These are phyloP conservation scores for Sarcodon aspratus DNA, from an alignment of 768 basidiomycete species.

Conservation along the genomic window DNA sequence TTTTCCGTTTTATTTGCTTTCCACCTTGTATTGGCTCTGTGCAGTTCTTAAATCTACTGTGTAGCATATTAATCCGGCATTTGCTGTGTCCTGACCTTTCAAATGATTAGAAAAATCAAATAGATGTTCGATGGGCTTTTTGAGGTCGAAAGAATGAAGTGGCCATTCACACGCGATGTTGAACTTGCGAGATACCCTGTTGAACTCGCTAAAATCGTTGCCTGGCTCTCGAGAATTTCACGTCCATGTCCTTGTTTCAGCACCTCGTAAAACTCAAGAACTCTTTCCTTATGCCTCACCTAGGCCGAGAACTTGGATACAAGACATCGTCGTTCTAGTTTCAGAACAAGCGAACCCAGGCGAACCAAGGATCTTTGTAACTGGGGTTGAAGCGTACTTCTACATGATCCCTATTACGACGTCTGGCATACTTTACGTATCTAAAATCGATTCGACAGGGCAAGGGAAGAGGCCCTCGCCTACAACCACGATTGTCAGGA, in stretches of 20 bases:
- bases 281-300: slow-evolving; percentile 70
- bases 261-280: slow-evolving; percentile 51
- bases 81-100: background rate
- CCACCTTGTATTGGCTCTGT: background rate
- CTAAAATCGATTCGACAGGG: slow-evolving; percentile 92
- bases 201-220: slow-evolving; percentile 39
- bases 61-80: too few species aligned
- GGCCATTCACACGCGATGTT: slow-evolving; percentile 8
- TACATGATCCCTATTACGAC: slow-evolving; percentile 65
- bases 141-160: too few species aligned
- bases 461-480: slow-evolving; percentile 54
- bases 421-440: slow-evolving; percentile 74
- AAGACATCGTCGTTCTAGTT: slow-evolving; percentile 69
- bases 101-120: too few species aligned
- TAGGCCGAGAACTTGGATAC: slow-evolving; percentile 53
- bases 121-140: too few species aligned
- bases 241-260: slow-evolving; percentile 61
- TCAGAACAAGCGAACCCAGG: slow-evolving; percentile 45
- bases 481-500: slow-evolving; percentile 54
- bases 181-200: slow-evolving; percentile 51
- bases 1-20: slow-evolving; percentile 2
- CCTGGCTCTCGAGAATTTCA: slow-evolving; percentile 67
- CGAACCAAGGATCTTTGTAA: slow-evolving; percentile 49
- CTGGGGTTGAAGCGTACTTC: slow-evolving; percentile 69
- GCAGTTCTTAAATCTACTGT: background rate